Base-by-base conservation (phyloP, 805 yeast species). In the Yarrowia osloensis region DNA sequence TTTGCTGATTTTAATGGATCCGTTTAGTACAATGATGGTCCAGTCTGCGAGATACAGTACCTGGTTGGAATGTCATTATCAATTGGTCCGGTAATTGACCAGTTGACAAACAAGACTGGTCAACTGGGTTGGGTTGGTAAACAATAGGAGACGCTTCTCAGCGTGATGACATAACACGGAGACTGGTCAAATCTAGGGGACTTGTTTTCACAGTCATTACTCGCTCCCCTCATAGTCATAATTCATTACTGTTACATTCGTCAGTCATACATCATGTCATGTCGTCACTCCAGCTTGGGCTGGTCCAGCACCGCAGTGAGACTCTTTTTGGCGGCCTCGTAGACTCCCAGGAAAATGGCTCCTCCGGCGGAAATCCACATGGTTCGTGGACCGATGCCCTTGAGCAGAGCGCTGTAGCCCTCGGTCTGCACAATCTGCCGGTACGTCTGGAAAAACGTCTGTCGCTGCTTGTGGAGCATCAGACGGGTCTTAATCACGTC, bases 281-380 rank as follows among this genome's bases (percentile, higher is more conserved):
- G 8, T 22, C 19, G 19, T 35, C 39, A 31, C 47, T 57, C 63
- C 28, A 57, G 15, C 29, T 22, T 54, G 15, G 63, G 54, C 54
- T 59, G 13, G 9, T 61, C 44, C 24, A 44, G 26, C 55, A 62
- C 13, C 3, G 13, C 26, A 12, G 50, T 49, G 21, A 50, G 37
- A 12, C 39, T 26, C 37, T 47, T 63, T 19, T 63, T 63, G 15
- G 67, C 77, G 3, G 87, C 77, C 77, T 96, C 99, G 74, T 95
- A 95, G 67, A 91, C 90, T 4, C 99, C 99, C 67, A 95, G 80
- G 80, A 96, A 95, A 19, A 96, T 92, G 19, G 98, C 97, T 31
- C 99, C 99, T 22, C 99, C 99, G 4, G 96, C 95, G 78, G 96
- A 88, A 67, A 95, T 94, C 99, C 99, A 95, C 85, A 90, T 82